phyloP scores from a whole-genome alignment of 2,329 filamentous ascomycete genomes.

The Diatrype stigma region DNA sequence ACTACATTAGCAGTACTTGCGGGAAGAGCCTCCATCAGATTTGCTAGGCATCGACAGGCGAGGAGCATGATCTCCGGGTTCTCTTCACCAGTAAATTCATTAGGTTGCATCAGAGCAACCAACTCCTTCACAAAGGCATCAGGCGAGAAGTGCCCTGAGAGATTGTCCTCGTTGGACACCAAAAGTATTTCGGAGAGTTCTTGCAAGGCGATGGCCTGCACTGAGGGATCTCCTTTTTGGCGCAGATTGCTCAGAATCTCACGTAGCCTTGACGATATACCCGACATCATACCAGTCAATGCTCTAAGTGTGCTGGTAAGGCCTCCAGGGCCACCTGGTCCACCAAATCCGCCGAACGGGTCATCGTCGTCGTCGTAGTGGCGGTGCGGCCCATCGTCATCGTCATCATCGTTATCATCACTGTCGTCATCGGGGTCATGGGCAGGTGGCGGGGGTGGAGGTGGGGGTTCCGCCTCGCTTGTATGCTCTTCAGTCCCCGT shows the following conservation, averaged over 20 bases:
- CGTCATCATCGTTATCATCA: conserved; percentile 39
- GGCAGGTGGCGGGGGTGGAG: conserved; percentile 40
- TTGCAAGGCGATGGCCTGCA: conserved; percentile 88
- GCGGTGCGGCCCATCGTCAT: conserved; percentile 48
- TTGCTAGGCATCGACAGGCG: conserved; percentile 91
- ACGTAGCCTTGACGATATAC: conserved; percentile 73
- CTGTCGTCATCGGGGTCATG: conserved; percentile 35
- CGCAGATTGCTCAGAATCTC: conserved; percentile 73
- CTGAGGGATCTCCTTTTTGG: conserved; percentile 77
- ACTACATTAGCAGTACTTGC: conserved; percentile 92
- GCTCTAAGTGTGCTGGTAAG: conserved; percentile 80
- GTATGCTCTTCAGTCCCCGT: conserved; percentile 59
- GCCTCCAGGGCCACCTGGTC: conserved; percentile 54
- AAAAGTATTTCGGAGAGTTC: conserved; percentile 90
- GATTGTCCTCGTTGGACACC: conserved; percentile 93
- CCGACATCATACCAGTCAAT: conserved; percentile 86
- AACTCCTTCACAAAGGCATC: conserved; percentile 95
- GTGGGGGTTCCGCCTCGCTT: conserved; percentile 36
- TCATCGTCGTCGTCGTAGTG: conserved; percentile 68
- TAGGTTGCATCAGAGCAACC: conserved; percentile 85
- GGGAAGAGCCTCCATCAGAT: conserved; percentile 94
- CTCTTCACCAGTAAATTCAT: conserved; percentile 75
- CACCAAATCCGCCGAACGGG: conserved; percentile 63
- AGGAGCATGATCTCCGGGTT: conserved; percentile 97
- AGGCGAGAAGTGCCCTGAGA: conserved; percentile 90